A percentile compares a stretch with the other conserved stretches of the same genome.
These are phyloP conservation scores for Diaporthe sp. DNA, from an alignment of 2,329 filamentous ascomycete species.

Conservation along the genomic window DNA sequence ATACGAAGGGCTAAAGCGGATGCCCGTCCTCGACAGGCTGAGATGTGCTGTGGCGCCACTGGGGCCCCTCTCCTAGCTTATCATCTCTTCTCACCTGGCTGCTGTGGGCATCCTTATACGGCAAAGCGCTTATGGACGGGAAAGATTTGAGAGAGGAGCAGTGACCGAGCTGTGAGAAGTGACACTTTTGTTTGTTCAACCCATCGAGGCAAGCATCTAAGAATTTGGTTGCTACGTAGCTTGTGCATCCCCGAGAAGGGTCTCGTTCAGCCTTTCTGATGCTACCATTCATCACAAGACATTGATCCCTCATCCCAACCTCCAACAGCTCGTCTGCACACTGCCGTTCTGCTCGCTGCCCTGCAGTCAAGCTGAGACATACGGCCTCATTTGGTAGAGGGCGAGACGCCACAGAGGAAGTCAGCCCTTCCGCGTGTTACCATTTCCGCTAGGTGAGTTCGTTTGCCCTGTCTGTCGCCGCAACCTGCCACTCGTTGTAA, in stretches of 20 bases:
- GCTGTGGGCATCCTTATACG: neutral
- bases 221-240: slow-evolving; percentile 20
- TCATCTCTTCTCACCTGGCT: slow-evolving; percentile 7
- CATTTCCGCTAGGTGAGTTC: neutral
- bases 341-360: neutral
- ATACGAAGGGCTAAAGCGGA: slow-evolving; percentile 9
- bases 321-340: neutral
- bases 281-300: slow-evolving; percentile 27
- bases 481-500: slow-evolving; percentile 18
- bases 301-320: slow-evolving; percentile 12
- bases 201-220: too few species aligned
- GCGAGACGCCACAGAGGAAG: neutral
- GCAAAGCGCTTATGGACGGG: neutral
- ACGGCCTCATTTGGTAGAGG: neutral
- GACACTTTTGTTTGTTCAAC: neutral
- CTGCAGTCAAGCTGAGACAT: slow-evolving; percentile 19
- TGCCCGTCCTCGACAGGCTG: slow-evolving; percentile 17
- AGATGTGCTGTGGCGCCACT: slow-evolving; percentile 22
- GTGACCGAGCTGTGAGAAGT: neutral
- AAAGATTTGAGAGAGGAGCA: neutral
- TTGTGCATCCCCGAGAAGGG: neutral
- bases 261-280: slow-evolving; percentile 4
- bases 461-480: neutral
- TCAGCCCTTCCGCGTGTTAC: neutral
- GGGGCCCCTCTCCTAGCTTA: slow-evolving; percentile 6